Evolutionary conservation across 2,329 filamentous ascomycete genomes (phyloP).

Genomic region (Trichoderma hamatum): DNA sequence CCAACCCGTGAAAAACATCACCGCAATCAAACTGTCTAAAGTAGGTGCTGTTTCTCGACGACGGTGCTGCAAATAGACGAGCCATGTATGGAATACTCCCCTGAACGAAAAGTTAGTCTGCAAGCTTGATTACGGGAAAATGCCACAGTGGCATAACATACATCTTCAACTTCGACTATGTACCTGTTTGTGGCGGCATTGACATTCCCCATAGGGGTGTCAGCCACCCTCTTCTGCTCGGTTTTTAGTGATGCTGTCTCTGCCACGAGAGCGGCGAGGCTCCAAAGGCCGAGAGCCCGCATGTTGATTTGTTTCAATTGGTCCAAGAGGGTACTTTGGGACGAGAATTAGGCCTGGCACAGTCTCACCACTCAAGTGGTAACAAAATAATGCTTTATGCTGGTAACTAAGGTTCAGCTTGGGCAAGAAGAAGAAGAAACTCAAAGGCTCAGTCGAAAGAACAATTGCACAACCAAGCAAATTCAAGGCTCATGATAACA

Average conservation of each 20-base stretch:
- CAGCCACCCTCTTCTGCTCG: constrained; percentile 1
- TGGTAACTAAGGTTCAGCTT: too few relatives aligned
- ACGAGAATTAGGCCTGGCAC: background rate
- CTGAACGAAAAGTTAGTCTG: background rate
- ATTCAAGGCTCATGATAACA: background rate
- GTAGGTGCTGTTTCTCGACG: constrained; percentile 19
- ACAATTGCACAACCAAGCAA: background rate
- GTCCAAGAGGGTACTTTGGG: background rate
- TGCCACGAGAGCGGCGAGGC: background rate
- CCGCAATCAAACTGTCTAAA: constrained; percentile 41
- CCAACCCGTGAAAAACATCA: constrained; percentile 43
- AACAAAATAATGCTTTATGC: background rate
- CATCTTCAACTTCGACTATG: constrained; percentile 33
- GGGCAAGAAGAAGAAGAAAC: background rate
- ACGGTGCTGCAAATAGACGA: constrained; percentile 31
- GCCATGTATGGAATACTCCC: constrained; percentile 29
- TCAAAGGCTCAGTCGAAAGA: background rate
- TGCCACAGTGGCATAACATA: background rate
- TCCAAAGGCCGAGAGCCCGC: constrained; percentile 11
- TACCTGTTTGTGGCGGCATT: constrained; percentile 33
- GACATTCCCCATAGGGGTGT: background rate
- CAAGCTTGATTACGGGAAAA: background rate
- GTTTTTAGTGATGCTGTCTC: background rate
- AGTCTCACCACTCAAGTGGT: background rate
- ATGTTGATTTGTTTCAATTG: background rate